Evolutionary conservation across 805 yeast genomes (phyloP).

Genomic region (Yarrowia osloensis): DNA sequence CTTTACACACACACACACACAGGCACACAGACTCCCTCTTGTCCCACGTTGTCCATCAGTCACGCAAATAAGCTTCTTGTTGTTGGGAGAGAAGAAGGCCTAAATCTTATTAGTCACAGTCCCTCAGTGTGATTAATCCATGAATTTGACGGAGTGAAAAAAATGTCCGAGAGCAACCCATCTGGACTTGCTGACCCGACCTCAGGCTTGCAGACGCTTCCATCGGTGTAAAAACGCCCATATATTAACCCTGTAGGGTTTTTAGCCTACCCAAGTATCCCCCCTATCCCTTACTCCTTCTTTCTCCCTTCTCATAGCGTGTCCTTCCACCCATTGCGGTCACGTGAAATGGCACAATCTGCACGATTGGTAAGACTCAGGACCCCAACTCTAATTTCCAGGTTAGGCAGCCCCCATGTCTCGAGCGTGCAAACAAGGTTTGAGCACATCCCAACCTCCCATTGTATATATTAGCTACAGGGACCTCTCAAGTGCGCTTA

Average conservation of each 20-base stretch:
- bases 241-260: background rate
- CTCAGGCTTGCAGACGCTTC: no score
- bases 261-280: background rate
- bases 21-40: background rate
- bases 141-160: background rate
- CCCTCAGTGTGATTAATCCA: background rate
- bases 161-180: background rate
- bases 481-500: background rate
- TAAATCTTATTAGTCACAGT: slow-evolving; percentile 18
- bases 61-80: background rate
- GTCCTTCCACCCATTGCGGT: background rate
- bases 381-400: slow-evolving; percentile 8
- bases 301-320: no score
- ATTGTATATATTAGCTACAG: slow-evolving; percentile 5
- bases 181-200: no score
- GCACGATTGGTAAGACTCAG: slow-evolving; percentile 31
- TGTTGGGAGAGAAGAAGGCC: slow-evolving; percentile 2
- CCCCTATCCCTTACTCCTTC: no score
- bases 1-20: background rate
- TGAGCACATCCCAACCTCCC: background rate
- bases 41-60: background rate
- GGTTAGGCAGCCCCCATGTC: slow-evolving; percentile 28
- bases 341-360: slow-evolving; percentile 29
- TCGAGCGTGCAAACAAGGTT: background rate
- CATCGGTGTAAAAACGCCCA: background rate